These are phyloP conservation scores for Lagerstroemia speciosa DNA, from an alignment of 345 rosid genomes.

Conservation along the genomic window DNA sequence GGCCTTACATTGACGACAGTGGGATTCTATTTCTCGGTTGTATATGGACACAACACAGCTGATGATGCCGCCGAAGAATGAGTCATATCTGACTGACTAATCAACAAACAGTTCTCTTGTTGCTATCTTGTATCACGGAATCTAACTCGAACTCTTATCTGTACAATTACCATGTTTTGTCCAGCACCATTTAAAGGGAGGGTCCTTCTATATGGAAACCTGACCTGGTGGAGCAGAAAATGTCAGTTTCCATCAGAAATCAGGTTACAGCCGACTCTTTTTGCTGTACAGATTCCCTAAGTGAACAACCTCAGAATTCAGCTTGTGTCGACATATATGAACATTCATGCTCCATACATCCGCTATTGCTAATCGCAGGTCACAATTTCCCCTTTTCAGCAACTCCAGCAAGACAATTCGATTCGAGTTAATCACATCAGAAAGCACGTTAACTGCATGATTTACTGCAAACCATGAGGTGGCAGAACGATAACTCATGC, in stretches of 20 bases:
- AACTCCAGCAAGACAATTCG: conserved; percentile 5
- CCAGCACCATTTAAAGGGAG: neutral
- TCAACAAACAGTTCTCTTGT: neutral
- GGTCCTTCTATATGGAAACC: neutral
- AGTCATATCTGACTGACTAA: neutral
- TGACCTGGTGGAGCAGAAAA: neutral
- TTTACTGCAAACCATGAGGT: neutral
- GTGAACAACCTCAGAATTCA: neutral
- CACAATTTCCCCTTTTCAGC: conserved; percentile 73
- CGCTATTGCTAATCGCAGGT: conserved; percentile 20
- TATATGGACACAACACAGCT: conserved; percentile 29
- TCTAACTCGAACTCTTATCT: neutral
- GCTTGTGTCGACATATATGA: too few relatives aligned
- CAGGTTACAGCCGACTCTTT: too few relatives aligned
- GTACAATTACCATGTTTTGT: neutral
- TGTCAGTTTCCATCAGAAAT: too few relatives aligned
- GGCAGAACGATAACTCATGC: neutral
- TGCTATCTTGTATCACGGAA: neutral
- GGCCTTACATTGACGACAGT: conserved; percentile 61
- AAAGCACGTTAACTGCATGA: conserved; percentile 14
- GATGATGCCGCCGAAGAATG: neutral
- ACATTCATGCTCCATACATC: conserved; percentile 40
- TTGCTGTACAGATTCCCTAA: neutral
- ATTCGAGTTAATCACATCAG: too few relatives aligned
- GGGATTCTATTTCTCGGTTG: conserved; percentile 54